Base-by-base conservation (phyloP, 23 red algal genomes). In the Gracilaria vermiculophylla region DNA sequence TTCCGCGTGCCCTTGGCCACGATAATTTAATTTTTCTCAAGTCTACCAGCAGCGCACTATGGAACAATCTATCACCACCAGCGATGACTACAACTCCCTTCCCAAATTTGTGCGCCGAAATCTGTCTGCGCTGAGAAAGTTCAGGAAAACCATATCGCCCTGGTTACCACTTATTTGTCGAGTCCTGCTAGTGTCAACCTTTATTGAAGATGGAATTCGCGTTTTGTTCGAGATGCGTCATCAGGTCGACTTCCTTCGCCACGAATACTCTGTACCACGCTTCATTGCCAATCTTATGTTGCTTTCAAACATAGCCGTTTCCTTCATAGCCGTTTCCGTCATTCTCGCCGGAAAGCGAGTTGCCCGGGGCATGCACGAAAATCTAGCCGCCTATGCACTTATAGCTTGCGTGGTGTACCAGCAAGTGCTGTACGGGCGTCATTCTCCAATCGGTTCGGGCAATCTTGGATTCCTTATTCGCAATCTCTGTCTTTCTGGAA, bases 161-260 rank as follows among this genome's bases (percentile, higher is more conserved):
- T 90, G 91, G 69, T 43, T 89, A 29, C 93, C 93, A 13, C 50
- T 73, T 5, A 76, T 95, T 15, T 92, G 89, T 36, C 90, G 97
- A n/a, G 29, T 92, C n/a, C 91, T 99, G 31, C 74, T 99, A 13
- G 75, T 99, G 2, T 92, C 94, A 15, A 99, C 97, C 28, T 99
- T 99, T 79, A 49, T 99, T 23, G 97, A 99, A 77, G 97, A 99
- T 70, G 92, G 90, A 35, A 41, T 95, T 28, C 92, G 97, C 0
- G 90, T 95, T 17, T 70, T 99, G 36, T 82, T 91, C 39, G 93
- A 99, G 62, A 81, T 95, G 84, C 28, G 29, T 23, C 92, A 90
- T 64, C 92, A 94, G 80, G 48, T 97, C 79, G 67, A 91, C 33
- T 97, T 97, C 60, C 82, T 97, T 28, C 50, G 53, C 29, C 58